Base-by-base conservation (phyloP, 2,329 filamentous ascomycete genomes). In the Fusarium siculi region DNA sequence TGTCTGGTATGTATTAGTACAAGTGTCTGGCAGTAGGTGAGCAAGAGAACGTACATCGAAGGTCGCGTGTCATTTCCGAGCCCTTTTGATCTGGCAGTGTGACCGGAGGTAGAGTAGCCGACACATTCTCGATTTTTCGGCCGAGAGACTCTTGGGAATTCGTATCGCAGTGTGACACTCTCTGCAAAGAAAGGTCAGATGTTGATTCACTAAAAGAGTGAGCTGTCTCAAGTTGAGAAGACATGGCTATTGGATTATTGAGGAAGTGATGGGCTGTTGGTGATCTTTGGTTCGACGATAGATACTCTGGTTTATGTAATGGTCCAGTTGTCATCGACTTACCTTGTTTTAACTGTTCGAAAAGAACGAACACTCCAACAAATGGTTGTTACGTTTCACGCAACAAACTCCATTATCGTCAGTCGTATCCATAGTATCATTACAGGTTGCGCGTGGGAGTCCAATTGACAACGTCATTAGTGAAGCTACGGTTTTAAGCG, bases 61-160 rank as follows among this genome's bases (percentile, higher is more conserved):
- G 21, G 1, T 68, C 55, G 0, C 55, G 54, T 1, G 42, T 49
- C 7, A 16, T 16, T 40, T 68, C 63, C 1, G 23, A 43, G 0
- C 63, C 65, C 3, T 23, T 49, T 11, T 68, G 65, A 21, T 62
- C 54, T 4, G 65, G 65, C 1, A 68, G 25, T 14, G 28, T 9
- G 1, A 68, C 37, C 4, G 37, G 30, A 0, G 53, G 37, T 2
- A 37, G n/a, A 4, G 28, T 4, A 9, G 30, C 12, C 2, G 59
- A 16, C 1, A 43, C 10, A 10, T 23, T 25, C 15, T 62, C 36
- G 1, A 5, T 11, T n/a, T 47, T 49, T 6, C 30, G 11, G 4
- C 23, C 23, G 0, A 9, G 18, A 4, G 28, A 21, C 4, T 28
- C 5, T 16, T 37, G 30, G 1, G 9, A 4, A 12, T 16, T 47